Conservation (phyloP, 225 moss, liverwort and hornwort species). For the Sphagnum contortum region DNA sequence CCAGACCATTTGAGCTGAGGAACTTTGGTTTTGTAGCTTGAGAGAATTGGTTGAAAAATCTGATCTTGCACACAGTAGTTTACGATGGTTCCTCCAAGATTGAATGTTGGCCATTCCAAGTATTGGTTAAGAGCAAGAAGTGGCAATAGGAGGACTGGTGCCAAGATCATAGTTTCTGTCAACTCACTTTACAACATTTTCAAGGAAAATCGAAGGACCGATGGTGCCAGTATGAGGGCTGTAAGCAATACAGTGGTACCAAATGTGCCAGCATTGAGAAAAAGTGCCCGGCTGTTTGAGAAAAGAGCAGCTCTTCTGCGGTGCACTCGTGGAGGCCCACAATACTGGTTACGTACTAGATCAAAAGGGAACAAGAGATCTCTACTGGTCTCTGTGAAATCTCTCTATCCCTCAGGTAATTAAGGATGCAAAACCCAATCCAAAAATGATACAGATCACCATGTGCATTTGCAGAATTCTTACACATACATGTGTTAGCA, state of each 20-base stretch:
- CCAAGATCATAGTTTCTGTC: slow-evolving; percentile 28
- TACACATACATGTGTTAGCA: neutral
- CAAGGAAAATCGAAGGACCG: slow-evolving; percentile 11
- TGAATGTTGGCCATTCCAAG: slow-evolving; percentile 23
- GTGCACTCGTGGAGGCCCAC: slow-evolving; percentile 11
- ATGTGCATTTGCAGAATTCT: no score
- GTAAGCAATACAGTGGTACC: slow-evolving; percentile 2
- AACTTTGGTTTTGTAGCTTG: neutral
- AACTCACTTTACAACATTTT: slow-evolving; percentile 31
- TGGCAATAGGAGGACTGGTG: slow-evolving; percentile 22
- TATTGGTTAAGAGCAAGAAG: slow-evolving; percentile 53
- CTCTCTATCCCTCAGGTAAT: slow-evolving; percentile 15
- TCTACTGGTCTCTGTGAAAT: slow-evolving; percentile 30
- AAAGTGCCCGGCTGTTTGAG: slow-evolving; percentile 16
- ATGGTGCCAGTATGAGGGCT: slow-evolving; percentile 7
- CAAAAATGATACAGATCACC: no score
- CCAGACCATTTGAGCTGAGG: neutral
- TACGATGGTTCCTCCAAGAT: slow-evolving; percentile 36
- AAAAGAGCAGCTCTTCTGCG: slow-evolving; percentile 15
- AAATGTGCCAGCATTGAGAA: slow-evolving; percentile 4
- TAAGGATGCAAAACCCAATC: no score
- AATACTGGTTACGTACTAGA: slow-evolving; percentile 18
- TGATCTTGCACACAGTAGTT: neutral
- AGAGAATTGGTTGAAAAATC: neutral
- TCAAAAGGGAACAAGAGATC: slow-evolving; percentile 19